phyloP scores from a whole-genome alignment of 768 basidiomycete species.

The Lentinula boryana region DNA sequence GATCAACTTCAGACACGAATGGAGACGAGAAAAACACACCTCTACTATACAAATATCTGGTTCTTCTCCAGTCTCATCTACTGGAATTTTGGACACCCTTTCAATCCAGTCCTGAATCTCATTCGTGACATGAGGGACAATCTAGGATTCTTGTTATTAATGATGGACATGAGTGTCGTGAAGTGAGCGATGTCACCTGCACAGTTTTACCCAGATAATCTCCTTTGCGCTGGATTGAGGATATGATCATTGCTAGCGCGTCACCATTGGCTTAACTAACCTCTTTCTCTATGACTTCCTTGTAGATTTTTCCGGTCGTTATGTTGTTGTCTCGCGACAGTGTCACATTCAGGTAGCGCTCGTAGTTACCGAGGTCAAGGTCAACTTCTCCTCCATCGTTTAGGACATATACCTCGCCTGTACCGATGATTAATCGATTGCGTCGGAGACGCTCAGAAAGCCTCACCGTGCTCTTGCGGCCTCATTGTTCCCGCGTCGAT shows the following conservation, averaged over 20 bases:
- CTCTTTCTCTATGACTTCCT: conserved; percentile 96
- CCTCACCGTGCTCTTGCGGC: conserved; percentile 93
- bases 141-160: conserved; percentile 35
- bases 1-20: background rate
- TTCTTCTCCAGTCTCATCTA: conserved; percentile 87
- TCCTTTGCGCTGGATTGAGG: conserved; percentile 55
- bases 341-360: conserved; percentile 94
- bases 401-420: conserved; percentile 95
- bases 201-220: conserved; percentile 97
- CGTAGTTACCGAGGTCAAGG: conserved; percentile 96
- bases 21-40: conserved; percentile 33
- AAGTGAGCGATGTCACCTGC: conserved; percentile 45
- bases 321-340: conserved; percentile 95
- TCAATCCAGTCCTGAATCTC: conserved; percentile 99
- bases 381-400: conserved; percentile 99
- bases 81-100: conserved; percentile 88
- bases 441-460: background rate
- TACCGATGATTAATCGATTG: conserved; percentile 9
- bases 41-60: conserved; percentile 98
- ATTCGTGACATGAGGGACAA: conserved; percentile 93
- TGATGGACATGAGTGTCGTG: background rate
- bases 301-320: conserved; percentile 97
- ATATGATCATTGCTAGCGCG: background rate
- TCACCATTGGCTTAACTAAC: conserved; percentile 36
- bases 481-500: conserved; percentile 99